Percentiles rank a stretch among this genome's conserved stretches.
These are phyloP conservation scores for Fusarium chaquense DNA, from an alignment of 2,329 filamentous ascomycete species.

Conservation along the genomic window DNA sequence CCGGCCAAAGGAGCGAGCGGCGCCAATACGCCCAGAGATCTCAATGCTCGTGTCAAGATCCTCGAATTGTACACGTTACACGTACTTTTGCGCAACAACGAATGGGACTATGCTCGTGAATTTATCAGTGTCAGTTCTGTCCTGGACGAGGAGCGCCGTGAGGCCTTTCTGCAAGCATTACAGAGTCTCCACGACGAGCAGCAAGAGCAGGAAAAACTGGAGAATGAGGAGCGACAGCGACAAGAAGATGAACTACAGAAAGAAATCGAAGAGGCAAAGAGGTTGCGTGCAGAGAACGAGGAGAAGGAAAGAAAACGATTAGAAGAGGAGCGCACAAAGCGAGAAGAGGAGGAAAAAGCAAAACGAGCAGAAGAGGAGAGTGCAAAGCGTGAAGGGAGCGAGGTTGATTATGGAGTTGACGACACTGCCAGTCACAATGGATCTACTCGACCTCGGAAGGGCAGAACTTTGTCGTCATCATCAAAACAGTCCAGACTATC, in stretches of 20 bases:
- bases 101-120: conserved; percentile 95
- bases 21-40: conserved; percentile 84
- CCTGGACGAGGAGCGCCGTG: conserved; percentile 90
- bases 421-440: conserved; percentile 58
- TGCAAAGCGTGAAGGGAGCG: conserved; percentile 63
- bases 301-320: conserved; percentile 64
- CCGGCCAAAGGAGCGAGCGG: conserved; percentile 68
- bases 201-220: conserved; percentile 75
- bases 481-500: conserved; percentile 47
- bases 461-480: conserved; percentile 52
- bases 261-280: conserved; percentile 69
- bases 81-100: conserved; percentile 90
- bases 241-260: conserved; percentile 69
- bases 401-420: conserved; percentile 78
- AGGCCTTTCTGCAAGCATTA: conserved; percentile 88
- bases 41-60: conserved; percentile 88
- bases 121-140: conserved; percentile 90
- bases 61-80: conserved; percentile 96
- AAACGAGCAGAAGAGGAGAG: conserved; percentile 66
- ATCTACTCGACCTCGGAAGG: conserved; percentile 51
- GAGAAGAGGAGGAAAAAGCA: conserved; percentile 67
- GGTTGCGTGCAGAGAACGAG: conserved; percentile 69
- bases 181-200: conserved; percentile 88
- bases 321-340: conserved; percentile 65
- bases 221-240: conserved; percentile 67